These are phyloP conservation scores for Gossypium arboreum DNA, from an alignment of 345 rosid genomes.

Conservation along the genomic window DNA sequence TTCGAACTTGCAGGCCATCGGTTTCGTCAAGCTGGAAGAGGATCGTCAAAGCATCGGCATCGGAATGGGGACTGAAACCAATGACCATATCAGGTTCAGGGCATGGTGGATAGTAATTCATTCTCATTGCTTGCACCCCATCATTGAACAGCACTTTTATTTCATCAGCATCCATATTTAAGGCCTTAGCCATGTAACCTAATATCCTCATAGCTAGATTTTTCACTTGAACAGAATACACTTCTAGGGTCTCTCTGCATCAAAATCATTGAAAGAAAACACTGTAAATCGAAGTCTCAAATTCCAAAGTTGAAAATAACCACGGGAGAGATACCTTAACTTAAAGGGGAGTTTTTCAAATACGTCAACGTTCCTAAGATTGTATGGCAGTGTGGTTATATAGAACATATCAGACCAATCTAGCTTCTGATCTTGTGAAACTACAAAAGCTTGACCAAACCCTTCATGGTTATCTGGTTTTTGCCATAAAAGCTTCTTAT, in stretches of 20 bases:
- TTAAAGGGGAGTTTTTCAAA: conserved; percentile 38
- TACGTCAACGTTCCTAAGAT: conserved; percentile 28
- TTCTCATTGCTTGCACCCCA: conserved; percentile 46
- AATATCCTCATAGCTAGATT: conserved; percentile 29
- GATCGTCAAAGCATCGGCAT: conserved; percentile 24
- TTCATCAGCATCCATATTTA: conserved; percentile 35
- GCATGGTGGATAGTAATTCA: conserved; percentile 53
- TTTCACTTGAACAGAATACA: conserved; percentile 29
- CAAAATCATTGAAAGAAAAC: neutral
- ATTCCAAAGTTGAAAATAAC: neutral
- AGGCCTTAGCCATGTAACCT: conserved; percentile 33
- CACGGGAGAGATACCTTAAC: conserved; percentile 31
- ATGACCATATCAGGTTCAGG: conserved; percentile 43
- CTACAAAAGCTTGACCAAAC: conserved; percentile 51
- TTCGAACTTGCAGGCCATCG: conserved; percentile 27
- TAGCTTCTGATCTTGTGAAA: conserved; percentile 51
- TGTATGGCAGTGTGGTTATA: conserved; percentile 33
- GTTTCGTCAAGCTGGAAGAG: conserved; percentile 26
- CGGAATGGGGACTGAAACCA: conserved; percentile 43
- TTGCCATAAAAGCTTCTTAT: conserved; percentile 51
- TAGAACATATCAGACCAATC: conserved; percentile 58
- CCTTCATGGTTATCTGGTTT: conserved; percentile 46
- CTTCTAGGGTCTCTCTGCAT: conserved; percentile 36
- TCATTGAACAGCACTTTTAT: conserved; percentile 31
- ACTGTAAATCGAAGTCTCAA: neutral